Evolutionary conservation across 345 rosid genomes (phyloP).

Genomic region (Aquilaria yunnanensis): DNA sequence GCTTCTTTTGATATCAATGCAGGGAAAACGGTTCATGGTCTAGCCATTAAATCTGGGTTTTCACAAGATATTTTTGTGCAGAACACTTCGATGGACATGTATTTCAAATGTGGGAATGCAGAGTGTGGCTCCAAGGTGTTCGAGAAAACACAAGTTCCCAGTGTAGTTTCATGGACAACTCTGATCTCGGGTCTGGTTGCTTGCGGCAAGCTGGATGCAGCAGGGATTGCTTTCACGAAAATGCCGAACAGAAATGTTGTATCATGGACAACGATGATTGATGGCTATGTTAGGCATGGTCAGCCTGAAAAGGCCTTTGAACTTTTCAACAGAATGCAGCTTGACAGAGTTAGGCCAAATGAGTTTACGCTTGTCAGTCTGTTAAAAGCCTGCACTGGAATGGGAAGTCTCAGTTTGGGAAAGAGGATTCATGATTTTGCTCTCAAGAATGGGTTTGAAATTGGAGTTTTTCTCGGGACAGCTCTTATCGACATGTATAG

Average conservation of each 20-base stretch:
- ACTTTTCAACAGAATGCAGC: slow-evolving; percentile 18
- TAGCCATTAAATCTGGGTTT: slow-evolving; percentile 55
- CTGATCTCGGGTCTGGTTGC: slow-evolving; percentile 56
- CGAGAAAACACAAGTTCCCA: slow-evolving; percentile 39
- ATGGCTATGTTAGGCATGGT: slow-evolving; percentile 27
- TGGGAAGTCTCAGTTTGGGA: slow-evolving; percentile 13
- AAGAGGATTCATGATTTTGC: slow-evolving; percentile 10
- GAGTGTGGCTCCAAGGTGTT: slow-evolving; percentile 46
- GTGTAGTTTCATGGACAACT: slow-evolving; percentile 71
- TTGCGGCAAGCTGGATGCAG: slow-evolving; percentile 27
- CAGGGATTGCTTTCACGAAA: slow-evolving; percentile 16
- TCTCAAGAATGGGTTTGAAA: slow-evolving; percentile 1
- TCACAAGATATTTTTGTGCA: slow-evolving; percentile 41
- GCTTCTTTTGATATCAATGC: slow-evolving; percentile 22
- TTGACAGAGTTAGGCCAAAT: slow-evolving; percentile 20
- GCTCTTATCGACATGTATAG: slow-evolving; percentile 58
- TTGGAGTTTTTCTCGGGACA: slow-evolving; percentile 33
- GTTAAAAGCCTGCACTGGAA: slow-evolving; percentile 35
- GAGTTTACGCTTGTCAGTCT: slow-evolving; percentile 23
- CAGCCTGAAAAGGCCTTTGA: slow-evolving; percentile 27
- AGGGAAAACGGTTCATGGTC: slow-evolving; percentile 52
- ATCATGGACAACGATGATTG: slow-evolving; percentile 30
- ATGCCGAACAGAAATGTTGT: slow-evolving; percentile 23
- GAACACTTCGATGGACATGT: slow-evolving; percentile 59
- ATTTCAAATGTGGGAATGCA: slow-evolving; percentile 42